Evolutionary conservation across 352 stramenopile species (phyloP).

Genomic region (Saprolegnia parasitica): DNA sequence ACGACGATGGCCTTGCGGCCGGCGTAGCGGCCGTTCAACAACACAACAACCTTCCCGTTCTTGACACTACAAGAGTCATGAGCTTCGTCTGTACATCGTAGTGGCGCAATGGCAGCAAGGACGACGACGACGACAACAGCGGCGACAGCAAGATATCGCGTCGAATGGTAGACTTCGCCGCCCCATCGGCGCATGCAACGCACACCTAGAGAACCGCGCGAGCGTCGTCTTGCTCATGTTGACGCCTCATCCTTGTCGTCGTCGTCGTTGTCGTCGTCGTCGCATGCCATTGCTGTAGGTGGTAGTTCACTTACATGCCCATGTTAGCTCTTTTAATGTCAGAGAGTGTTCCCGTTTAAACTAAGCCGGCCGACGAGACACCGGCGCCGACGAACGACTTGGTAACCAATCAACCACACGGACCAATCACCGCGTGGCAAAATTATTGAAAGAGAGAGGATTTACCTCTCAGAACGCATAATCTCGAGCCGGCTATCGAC

Average conservation of each 20-base stretch:
- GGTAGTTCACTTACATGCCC: constrained; percentile 25
- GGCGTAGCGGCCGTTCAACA: constrained; percentile 97
- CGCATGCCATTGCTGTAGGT: neutral
- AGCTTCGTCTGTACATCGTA: neutral
- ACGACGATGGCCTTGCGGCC: constrained; percentile 99
- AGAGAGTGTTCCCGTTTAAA: constrained; percentile 28
- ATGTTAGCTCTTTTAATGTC: constrained; percentile 27
- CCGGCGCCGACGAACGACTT: neutral
- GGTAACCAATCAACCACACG: constrained; percentile 19
- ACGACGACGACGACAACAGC: too few species aligned
- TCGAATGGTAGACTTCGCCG: too few species aligned
- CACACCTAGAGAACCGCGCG: too few species aligned
- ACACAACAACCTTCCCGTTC: constrained; percentile 98
- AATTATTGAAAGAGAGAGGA: neutral
- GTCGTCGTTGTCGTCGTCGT: neutral
- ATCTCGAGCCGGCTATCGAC: constrained; percentile 4
- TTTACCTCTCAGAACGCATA: constrained; percentile 3
- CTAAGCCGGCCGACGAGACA: neutral
- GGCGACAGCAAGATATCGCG: too few species aligned
- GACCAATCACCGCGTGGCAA: constrained; percentile 14
- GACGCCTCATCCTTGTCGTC: neutral
- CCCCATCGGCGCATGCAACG: too few species aligned
- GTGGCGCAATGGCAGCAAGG: too few species aligned
- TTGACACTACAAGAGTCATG: constrained; percentile 77
- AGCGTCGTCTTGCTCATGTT: too few species aligned